Conservation (phyloP, 1,284 basidiomycete species). For the Kalmanozyma brasiliensis region DNA sequence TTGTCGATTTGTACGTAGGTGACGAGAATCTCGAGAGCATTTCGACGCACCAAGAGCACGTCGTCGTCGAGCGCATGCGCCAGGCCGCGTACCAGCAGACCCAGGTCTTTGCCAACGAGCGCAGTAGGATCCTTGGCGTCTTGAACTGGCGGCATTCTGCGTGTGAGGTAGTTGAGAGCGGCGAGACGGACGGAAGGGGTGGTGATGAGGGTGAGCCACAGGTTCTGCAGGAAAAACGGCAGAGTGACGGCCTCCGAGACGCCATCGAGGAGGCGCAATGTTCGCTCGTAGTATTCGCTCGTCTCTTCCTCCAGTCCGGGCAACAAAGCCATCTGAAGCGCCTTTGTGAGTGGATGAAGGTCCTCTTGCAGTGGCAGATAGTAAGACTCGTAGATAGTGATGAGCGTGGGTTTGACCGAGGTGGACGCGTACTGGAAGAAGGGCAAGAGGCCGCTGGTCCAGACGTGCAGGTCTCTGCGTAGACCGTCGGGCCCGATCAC, state of each 20-base stretch:
- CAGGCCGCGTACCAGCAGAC: conserved; percentile 91
- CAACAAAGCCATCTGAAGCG: conserved; percentile 89
- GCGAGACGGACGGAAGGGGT: conserved; percentile 86
- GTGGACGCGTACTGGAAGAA: conserved; percentile 99
- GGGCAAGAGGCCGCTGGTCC: conserved; percentile 95
- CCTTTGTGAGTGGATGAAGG: conserved; percentile 89
- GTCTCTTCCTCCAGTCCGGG: conserved; percentile 71
- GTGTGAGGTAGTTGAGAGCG: conserved; percentile 84
- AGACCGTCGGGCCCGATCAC: conserved; percentile 90
- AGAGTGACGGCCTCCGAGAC: conserved; percentile 77
- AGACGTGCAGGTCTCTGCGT: conserved; percentile 85
- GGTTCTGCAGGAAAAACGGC: conserved; percentile 91
- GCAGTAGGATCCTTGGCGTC: conserved; percentile 28
- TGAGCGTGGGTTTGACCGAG: conserved; percentile 70
- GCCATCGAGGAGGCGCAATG: conserved; percentile 81
- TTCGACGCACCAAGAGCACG: conserved; percentile 73
- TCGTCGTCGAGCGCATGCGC: conserved; percentile 84
- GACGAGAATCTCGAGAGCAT: conserved; percentile 61
- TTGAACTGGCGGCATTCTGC: conserved; percentile 74
- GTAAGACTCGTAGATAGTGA: conserved; percentile 57
- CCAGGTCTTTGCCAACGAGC: conserved; percentile 78
- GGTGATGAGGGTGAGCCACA: conserved; percentile 92
- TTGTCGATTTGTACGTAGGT: conserved; percentile 53
- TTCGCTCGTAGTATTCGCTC: conserved; percentile 85
- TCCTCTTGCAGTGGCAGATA: conserved; percentile 86